These are phyloP conservation scores for Rhizopus delemar DNA, from an alignment of 371 early-diverging fungal genomes.

Conservation along the genomic window DNA sequence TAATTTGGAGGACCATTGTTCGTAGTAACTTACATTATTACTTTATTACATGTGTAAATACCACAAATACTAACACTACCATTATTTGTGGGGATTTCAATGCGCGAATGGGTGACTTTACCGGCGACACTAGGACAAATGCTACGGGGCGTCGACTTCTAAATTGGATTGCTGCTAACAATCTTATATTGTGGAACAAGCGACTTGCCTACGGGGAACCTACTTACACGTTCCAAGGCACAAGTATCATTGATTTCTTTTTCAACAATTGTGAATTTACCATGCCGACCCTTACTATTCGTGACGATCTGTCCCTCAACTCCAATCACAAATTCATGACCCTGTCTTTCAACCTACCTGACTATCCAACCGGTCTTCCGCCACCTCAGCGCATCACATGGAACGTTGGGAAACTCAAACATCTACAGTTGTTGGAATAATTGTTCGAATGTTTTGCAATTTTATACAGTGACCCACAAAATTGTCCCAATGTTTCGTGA, in stretches of 20 bases:
- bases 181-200: slow-evolving; percentile 10
- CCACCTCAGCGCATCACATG: too few species aligned
- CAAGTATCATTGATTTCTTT: slow-evolving; percentile 6
- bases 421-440: too few species aligned
- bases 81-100: slow-evolving; percentile 7
- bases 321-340: background rate
- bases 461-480: too few species aligned
- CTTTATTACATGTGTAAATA: too few species aligned
- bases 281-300: background rate
- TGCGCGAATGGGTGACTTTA: background rate
- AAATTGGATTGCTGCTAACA: background rate
- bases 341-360: too few species aligned
- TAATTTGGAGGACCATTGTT: too few species aligned
- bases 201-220: slow-evolving; percentile 11
- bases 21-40: too few species aligned
- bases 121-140: background rate
- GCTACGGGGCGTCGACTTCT: background rate
- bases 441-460: too few species aligned
- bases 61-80: background rate
- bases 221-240: slow-evolving; percentile 4
- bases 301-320: slow-evolving; percentile 1
- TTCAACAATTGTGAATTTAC: slow-evolving; percentile 1
- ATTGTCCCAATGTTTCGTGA: too few species aligned
- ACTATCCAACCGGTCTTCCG: too few species aligned
- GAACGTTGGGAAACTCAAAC: too few species aligned